Evolutionary conservation across 1,284 basidiomycete genomes (phyloP).

Genomic region (Vanrija pseudolonga): DNA sequence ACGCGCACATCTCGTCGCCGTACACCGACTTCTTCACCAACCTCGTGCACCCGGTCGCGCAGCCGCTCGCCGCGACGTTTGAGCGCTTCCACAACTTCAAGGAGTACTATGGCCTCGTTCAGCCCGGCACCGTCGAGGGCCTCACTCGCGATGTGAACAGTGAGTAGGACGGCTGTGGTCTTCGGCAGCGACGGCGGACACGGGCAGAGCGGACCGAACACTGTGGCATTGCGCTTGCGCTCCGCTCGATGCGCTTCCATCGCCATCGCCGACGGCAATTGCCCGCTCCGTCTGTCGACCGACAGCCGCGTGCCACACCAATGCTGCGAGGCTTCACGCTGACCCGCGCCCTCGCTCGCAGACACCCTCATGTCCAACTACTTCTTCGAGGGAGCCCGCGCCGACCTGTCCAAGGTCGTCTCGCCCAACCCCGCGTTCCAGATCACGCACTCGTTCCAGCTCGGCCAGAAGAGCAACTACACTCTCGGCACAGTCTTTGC

Average conservation of each 20-base stretch:
- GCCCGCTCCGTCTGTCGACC: too few relatives aligned
- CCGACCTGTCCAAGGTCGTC: conserved; percentile 91
- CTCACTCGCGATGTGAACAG: conserved; percentile 85
- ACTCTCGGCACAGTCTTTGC: conserved; percentile 94
- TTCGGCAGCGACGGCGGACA: too few relatives aligned
- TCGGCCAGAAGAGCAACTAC: conserved; percentile 67
- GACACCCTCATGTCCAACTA: conserved; percentile 90
- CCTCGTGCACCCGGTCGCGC: conserved; percentile 42
- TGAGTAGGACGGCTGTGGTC: conserved; percentile 48
- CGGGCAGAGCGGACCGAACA: too few relatives aligned
- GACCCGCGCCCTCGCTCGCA: conserved; percentile 41
- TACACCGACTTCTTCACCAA: conserved; percentile 40
- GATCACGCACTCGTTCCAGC: conserved; percentile 90
- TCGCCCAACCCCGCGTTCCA: conserved; percentile 95
- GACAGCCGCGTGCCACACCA: neutral
- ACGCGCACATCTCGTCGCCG: conserved; percentile 29
- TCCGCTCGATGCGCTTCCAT: too few relatives aligned
- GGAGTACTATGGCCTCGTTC: conserved; percentile 69
- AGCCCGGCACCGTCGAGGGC: conserved; percentile 86
- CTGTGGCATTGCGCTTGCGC: neutral
- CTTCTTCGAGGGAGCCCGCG: conserved; percentile 93
- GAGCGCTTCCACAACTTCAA: conserved; percentile 75
- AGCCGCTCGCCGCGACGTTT: conserved; percentile 63
- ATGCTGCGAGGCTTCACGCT: neutral
- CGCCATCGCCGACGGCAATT: too few relatives aligned